phyloP scores from a whole-genome alignment of 768 basidiomycete genomes.

The Cubamyces lactineus region DNA sequence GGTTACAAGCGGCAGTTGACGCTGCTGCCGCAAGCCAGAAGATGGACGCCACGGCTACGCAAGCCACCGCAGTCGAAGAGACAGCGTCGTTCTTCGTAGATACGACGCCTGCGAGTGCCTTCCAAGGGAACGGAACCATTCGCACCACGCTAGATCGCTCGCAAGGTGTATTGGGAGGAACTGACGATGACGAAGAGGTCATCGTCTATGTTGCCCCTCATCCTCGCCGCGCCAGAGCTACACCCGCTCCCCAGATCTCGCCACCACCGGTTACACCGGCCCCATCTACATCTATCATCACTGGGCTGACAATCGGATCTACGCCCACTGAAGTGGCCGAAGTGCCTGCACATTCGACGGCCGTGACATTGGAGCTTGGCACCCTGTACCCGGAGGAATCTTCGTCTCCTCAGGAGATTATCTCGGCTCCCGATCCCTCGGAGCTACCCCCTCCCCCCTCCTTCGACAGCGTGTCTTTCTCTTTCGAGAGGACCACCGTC shows the following conservation, averaged over 20 bases:
- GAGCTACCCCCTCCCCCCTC: constrained; percentile 24
- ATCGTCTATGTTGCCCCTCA: constrained; percentile 82
- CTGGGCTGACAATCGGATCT: constrained; percentile 18
- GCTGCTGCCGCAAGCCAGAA: constrained; percentile 12
- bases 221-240: constrained; percentile 45
- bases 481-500: constrained; percentile 36
- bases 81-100: constrained; percentile 46
- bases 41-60: background rate
- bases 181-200: constrained; percentile 57
- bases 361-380: constrained; percentile 3
- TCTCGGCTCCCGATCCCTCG: constrained; percentile 2
- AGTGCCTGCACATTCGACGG: background rate
- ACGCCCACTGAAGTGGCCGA: background rate
- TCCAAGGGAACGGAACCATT: background rate
- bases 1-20: constrained; percentile 48
- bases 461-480: constrained; percentile 41
- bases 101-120: constrained; percentile 26
- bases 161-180: constrained; percentile 17
- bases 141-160: constrained; percentile 13
- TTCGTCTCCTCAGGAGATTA: background rate
- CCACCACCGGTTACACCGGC: background rate
- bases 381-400: constrained; percentile 10
- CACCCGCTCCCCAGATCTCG: constrained; percentile 20
- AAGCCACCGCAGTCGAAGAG: constrained; percentile 30
- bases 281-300: constrained; percentile 33